Conservation (phyloP, 1,139 yeast species). For the Pneumocystis carinii region DNA sequence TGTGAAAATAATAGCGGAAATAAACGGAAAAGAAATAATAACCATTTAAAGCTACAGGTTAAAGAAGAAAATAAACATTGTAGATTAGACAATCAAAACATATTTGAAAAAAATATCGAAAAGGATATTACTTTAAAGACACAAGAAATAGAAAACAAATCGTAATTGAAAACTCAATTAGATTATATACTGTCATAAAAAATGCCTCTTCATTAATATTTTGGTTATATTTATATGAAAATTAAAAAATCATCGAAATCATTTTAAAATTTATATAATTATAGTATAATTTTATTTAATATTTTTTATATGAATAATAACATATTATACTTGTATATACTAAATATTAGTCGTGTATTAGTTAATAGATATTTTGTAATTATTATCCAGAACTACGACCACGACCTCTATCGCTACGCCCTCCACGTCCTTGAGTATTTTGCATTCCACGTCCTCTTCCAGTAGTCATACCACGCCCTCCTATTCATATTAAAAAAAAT, state of each 20-base stretch:
- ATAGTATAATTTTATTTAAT: no score
- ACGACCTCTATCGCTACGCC: slow-evolving; percentile 13
- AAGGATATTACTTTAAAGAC: not conserved
- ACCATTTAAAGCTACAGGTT: not conserved
- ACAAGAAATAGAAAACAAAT: not conserved
- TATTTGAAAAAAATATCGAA: not conserved
- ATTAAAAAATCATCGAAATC: not conserved
- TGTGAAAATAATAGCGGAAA: not conserved
- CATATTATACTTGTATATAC: not conserved
- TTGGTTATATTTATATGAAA: not conserved
- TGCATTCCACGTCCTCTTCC: slow-evolving; percentile 14
- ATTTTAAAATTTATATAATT: not conserved
- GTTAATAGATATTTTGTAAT: not conserved
- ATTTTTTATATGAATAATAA: not conserved
- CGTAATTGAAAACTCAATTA: not conserved
- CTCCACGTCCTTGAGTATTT: slow-evolving; percentile 15
- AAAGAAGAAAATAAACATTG: not conserved
- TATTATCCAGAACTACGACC: not conserved
- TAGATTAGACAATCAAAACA: not conserved
- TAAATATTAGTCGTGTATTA: not conserved
- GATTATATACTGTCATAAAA: not conserved
- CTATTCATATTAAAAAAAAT: not conserved
- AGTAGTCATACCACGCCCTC: slow-evolving; percentile 12
- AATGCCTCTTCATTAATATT: not conserved
- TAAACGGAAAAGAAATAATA: not conserved